phyloP scores from a whole-genome alignment of 371 early-diverging fungal species.

The Circinella umbellata region DNA sequence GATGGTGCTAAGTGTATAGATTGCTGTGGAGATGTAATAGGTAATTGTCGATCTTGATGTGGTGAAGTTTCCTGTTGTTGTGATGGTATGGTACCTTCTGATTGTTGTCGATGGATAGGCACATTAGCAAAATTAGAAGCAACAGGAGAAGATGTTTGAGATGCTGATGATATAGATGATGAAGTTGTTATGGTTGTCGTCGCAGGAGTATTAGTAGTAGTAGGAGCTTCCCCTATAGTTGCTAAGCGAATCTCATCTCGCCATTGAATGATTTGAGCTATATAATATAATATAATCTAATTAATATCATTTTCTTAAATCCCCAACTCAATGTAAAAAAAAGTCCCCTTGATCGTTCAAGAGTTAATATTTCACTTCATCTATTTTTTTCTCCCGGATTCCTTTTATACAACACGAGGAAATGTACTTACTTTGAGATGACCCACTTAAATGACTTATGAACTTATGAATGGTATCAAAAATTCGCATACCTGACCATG shows the following conservation, averaged over 20 bases:
- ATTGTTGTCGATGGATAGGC: not conserved
- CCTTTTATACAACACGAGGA: not conserved
- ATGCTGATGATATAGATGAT: not conserved
- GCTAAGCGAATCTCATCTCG: slow-evolving; percentile 15
- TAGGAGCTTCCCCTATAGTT: slow-evolving; percentile 3
- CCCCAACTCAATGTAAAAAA: too few relatives aligned
- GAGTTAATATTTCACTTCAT: not conserved
- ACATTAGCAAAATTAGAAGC: not conserved
- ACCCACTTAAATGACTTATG: not conserved
- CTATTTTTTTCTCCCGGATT: not conserved
- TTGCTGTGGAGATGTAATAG: not conserved
- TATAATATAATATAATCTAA: too few relatives aligned
- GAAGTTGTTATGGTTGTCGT: not conserved
- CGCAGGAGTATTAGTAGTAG: slow-evolving; percentile 9
- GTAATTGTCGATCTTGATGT: not conserved
- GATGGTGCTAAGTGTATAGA: not conserved
- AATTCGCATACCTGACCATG: slow-evolving; percentile 39
- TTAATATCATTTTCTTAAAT: too few relatives aligned
- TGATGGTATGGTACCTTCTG: not conserved
- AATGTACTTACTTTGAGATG: slow-evolving; percentile 25
- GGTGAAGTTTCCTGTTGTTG: not conserved
- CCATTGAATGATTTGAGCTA: slow-evolving; percentile 19
- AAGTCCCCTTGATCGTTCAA: too few relatives aligned
- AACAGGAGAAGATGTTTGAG: not conserved
- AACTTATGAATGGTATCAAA: slow-evolving; percentile 23